Base-by-base conservation (phyloP, 2,329 filamentous ascomycete genomes). In the Fusarium burgessii region DNA sequence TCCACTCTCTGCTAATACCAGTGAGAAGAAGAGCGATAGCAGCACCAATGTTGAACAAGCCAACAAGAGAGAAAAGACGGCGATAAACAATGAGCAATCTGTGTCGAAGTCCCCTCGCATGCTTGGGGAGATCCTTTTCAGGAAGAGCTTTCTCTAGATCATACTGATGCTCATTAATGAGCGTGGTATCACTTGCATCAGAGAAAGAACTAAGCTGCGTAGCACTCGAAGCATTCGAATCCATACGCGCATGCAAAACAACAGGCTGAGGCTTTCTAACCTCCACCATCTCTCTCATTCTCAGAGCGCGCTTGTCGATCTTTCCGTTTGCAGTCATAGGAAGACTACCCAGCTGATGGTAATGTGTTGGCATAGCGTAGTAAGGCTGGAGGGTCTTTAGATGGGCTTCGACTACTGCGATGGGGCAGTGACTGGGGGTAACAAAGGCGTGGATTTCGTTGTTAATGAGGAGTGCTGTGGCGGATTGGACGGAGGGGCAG, bases 291-390 rank as follows among this genome's bases (percentile, higher is more conserved):
- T 51, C 47, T 51, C 4, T 27, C 49, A 70, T 36, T 7, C 46
- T 57, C 1, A 89, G 80, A 6, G 80, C 77, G 15, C 78, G 79
- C 79, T 87, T 88, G 77, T 89, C 85, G 40, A 88, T 82, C 75
- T 89, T 89, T 36, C 87, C 87, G 64, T 89, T 89, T 17, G 81
- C 66, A 1, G 87, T 89, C 46, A 87, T 79, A 0, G 86, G 85
- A 18, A 89, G 81, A 1, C 75, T 74, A 0, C 78, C 74, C 4
- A 87, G 74, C 25, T 81, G 78, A 27, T 83, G 79, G 72, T 84
- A 84, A 33, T 79, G 75, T 1, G 82, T 81, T 0, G 87, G 87
- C 13, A 87, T 80, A 1, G 86, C 87, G 73, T 89, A 89, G 73
- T 88, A 89, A 2, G 87, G 86, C 45, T 88, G 82, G 3, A 80